These are phyloP conservation scores for Hylodesmum podocarpum DNA, from an alignment of 306 rosid species.

Conservation along the genomic window DNA sequence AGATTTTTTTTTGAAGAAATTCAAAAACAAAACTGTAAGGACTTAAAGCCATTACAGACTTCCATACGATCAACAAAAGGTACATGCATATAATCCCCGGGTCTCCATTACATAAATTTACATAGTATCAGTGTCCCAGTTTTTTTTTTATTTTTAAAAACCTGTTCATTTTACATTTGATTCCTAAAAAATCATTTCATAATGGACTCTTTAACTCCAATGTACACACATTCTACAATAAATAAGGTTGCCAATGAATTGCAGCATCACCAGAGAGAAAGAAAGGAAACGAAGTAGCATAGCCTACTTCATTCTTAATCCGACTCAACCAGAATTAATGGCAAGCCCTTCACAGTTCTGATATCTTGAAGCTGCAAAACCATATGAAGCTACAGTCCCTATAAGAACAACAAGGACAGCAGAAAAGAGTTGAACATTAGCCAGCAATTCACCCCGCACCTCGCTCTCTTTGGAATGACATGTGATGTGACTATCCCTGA, in stretches of 20 bases:
- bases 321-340: slow-evolving; percentile 25
- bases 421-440: slow-evolving; percentile 68
- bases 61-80: too few species aligned
- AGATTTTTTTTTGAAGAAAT: too few species aligned
- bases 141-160: background rate
- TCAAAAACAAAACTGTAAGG: too few species aligned
- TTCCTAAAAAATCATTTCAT: background rate
- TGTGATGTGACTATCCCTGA: slow-evolving; percentile 43
- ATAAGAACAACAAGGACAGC: slow-evolving; percentile 55
- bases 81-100: background rate
- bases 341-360: slow-evolving; percentile 37
- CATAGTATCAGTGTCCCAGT: background rate
- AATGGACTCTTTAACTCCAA: background rate
- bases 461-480: slow-evolving; percentile 65
- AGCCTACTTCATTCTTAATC: slow-evolving; percentile 32
- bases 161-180: background rate
- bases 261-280: slow-evolving; percentile 7
- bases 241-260: background rate
- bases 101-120: background rate
- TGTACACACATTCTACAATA: background rate
- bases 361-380: slow-evolving; percentile 57
- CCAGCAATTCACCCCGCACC: slow-evolving; percentile 72
- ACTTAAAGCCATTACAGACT: too few species aligned
- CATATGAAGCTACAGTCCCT: slow-evolving; percentile 55
- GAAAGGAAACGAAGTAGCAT: background rate